Evolutionary conservation across 805 yeast genomes (phyloP), one percentile per base, ranked within the genome.

Genomic region (Cyberlindnera mrakii): DNA sequence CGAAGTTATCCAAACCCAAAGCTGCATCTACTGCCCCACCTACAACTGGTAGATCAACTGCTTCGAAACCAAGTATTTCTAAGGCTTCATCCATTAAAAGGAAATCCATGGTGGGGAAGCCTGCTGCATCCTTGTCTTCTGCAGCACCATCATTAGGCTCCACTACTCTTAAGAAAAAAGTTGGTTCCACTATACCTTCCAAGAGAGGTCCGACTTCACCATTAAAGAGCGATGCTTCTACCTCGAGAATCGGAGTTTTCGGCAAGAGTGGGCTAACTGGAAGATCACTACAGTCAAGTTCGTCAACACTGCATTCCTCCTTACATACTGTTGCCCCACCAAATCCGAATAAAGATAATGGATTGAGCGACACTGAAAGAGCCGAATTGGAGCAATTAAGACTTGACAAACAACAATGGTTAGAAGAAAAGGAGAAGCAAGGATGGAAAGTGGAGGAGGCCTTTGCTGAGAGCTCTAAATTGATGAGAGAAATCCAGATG

Each of bases 201-300:
- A 84, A 84, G 53, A 68, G 93, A 47, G 72, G 75, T 0, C 85
- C 91, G 0, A 68, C 85, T 0, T 83, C 90, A 0, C 91, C 91
- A 1, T 70, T 78, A 30, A 82, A 78, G 53, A 60, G 73, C 33
- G 58, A 58, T 1, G 40, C 43, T 15, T 38, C 45, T 1, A 40
- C 51, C 58, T 71, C 52, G 50, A 59, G 51, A 36, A 38, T 55
- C 19, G 52, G 55, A 4, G 23, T 32, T 3, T 14, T 41, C 31
- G 50, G 48, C 6, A 52, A 39, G 30, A 54, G 58, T n/a, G 64
- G 74, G 2, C 56, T 72, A 25, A 66, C 77, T 0, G 72, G 71
- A 2, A 63, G 77, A 47, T 65, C 75, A 13, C 58, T 73, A 25
- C 61, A 59, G 30, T 48, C 61, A 14, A 53, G 64, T 0, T 53